Evolutionary conservation across 306 rosid genomes (phyloP).

Genomic region (Trichosanthes cucumerina): DNA sequence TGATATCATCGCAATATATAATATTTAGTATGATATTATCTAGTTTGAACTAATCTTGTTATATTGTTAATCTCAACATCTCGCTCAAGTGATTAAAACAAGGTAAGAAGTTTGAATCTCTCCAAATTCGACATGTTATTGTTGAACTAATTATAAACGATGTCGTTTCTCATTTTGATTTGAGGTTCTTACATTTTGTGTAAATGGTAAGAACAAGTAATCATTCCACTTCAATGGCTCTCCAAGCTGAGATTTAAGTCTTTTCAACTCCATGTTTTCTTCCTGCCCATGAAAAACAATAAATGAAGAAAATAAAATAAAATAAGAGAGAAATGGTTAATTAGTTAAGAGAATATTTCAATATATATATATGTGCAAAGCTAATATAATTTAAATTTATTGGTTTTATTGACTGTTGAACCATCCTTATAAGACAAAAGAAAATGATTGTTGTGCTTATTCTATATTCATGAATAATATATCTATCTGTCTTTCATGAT

Average conservation of each 20-base stretch:
- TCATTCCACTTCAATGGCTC: slow-evolving; percentile 69
- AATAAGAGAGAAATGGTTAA: neutral
- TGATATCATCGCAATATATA: neutral
- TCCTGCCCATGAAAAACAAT: slow-evolving; percentile 31
- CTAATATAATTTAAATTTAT: neutral
- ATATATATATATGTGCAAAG: neutral
- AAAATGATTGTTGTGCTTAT: neutral
- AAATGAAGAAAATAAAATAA: neutral
- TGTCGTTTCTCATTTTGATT: neutral
- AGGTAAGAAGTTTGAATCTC: too few relatives aligned
- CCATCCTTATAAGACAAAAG: neutral
- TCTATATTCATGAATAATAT: neutral
- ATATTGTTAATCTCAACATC: too few relatives aligned
- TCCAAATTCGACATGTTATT: too few relatives aligned
- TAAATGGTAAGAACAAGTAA: slow-evolving; percentile 78
- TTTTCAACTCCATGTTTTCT: slow-evolving; percentile 69
- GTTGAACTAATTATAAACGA: too few relatives aligned
- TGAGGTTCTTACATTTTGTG: slow-evolving; percentile 49
- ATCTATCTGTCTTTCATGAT: neutral
- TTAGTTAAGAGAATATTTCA: neutral
- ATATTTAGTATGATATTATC: too few relatives aligned
- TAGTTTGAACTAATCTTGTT: neutral
- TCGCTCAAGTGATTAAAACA: too few relatives aligned
- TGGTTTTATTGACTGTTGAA: neutral
- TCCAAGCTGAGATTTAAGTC: slow-evolving; percentile 49